Evolutionary conservation across 2,329 filamentous ascomycete genomes (phyloP).

Genomic region (Microsporum ferrugineum): DNA sequence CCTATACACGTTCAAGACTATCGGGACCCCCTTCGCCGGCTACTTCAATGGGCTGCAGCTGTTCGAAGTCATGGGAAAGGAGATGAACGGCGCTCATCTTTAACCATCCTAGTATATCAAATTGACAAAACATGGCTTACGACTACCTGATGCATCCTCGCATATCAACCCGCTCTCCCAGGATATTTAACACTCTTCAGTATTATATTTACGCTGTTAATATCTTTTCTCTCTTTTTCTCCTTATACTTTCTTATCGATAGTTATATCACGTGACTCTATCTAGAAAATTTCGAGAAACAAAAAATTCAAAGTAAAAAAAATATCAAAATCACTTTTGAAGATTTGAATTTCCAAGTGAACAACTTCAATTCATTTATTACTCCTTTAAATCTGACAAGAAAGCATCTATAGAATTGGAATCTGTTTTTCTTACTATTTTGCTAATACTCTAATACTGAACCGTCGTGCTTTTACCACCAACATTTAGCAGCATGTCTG

Average conservation of each 20-base stretch:
- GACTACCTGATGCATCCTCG: neutral
- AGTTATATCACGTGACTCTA: neutral
- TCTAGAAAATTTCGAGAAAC: neutral
- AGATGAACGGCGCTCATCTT: constrained; percentile 47
- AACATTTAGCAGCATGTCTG: constrained; percentile 23
- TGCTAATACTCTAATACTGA: neutral
- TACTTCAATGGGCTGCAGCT: constrained; percentile 61
- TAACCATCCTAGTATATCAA: neutral
- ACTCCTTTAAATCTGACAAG: neutral
- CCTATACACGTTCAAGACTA: constrained; percentile 52
- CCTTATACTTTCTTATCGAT: neutral
- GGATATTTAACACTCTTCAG: neutral
- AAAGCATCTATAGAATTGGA: neutral
- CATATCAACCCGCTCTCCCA: no score
- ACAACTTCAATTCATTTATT: neutral
- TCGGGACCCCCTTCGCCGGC: constrained; percentile 51
- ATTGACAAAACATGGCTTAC: neutral
- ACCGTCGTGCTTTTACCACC: neutral
- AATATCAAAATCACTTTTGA: neutral
- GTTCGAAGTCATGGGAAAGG: constrained; percentile 58
- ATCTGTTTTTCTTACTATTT: neutral
- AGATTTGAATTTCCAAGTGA: neutral
- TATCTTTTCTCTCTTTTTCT: neutral
- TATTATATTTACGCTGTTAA: neutral
- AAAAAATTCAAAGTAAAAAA: neutral